These are phyloP conservation scores for Megacollybia marginata DNA, from an alignment of 768 basidiomycete genomes.

Conservation along the genomic window DNA sequence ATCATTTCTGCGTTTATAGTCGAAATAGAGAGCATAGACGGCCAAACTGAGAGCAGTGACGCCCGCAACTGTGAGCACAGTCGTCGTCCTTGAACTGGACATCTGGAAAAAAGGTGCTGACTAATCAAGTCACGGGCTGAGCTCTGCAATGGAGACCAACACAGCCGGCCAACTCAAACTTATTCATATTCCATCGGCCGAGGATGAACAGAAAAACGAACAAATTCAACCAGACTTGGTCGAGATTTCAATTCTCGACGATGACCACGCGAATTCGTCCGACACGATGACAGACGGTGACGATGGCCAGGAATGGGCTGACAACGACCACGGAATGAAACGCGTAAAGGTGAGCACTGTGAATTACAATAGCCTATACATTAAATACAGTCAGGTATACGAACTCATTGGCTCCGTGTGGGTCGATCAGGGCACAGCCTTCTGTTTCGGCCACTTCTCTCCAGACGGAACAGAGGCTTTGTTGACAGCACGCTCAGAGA, in stretches of 20 bases:
- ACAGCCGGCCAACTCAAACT: no score
- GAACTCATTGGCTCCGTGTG: constrained; percentile 86
- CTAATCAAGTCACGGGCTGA: constrained; percentile 1
- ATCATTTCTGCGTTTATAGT: constrained; percentile 89
- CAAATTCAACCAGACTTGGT: not conserved
- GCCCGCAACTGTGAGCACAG: constrained; percentile 37
- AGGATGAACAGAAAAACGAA: no score
- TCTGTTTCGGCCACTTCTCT: constrained; percentile 86
- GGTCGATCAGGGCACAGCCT: constrained; percentile 96
- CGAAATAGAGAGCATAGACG: constrained; percentile 90
- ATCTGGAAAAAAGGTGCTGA: constrained; percentile 11
- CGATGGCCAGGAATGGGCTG: constrained; percentile 48
- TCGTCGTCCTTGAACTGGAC: constrained; percentile 32
- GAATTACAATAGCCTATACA: constrained; percentile 8
- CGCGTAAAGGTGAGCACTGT: constrained; percentile 67
- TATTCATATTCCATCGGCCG: no score
- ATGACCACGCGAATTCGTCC: not conserved
- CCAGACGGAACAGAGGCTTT: constrained; percentile 71
- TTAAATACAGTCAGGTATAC: constrained; percentile 61
- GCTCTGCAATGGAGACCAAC: not conserved
- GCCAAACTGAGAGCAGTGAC: constrained; percentile 50
- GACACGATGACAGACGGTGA: constrained; percentile 22
- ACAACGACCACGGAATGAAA: constrained; percentile 50
- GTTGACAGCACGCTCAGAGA: constrained; percentile 79
- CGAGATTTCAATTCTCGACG: not conserved